Evolutionary conservation across 306 rosid species (phyloP).

Genomic region (Quercus variabilis): DNA sequence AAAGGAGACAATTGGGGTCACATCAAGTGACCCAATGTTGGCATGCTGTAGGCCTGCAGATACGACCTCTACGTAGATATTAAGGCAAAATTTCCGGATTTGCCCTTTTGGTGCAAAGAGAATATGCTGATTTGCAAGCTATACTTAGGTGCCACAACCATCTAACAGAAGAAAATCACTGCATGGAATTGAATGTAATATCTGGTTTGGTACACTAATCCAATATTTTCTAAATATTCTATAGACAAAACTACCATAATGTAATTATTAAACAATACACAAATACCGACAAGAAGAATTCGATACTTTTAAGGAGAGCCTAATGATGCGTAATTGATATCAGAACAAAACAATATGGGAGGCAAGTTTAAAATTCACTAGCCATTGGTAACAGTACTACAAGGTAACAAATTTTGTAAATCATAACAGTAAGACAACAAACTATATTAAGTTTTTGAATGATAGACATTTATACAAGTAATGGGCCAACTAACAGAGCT

Average conservation of each 20-base stretch:
- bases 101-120: not conserved
- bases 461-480: not conserved
- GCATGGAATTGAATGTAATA: too few relatives aligned
- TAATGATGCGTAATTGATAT: not conserved
- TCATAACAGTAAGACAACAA: not conserved
- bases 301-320: not conserved
- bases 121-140: not conserved
- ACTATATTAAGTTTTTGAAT: not conserved
- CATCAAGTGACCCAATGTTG: not conserved
- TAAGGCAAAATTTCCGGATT: not conserved
- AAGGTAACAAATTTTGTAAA: not conserved
- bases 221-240: not conserved
- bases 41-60: not conserved
- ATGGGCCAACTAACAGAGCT: not conserved
- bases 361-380: not conserved
- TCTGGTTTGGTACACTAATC: too few relatives aligned
- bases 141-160: not conserved
- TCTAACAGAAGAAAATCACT: not conserved
- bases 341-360: not conserved
- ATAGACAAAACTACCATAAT: not conserved
- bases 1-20: not conserved
- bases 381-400: not conserved
- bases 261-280: not conserved
- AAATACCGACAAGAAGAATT: not conserved
- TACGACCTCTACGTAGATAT: too few relatives aligned